phyloP scores from a whole-genome alignment of 345 rosid genomes.

The Rhodomyrtus tomentosa region DNA sequence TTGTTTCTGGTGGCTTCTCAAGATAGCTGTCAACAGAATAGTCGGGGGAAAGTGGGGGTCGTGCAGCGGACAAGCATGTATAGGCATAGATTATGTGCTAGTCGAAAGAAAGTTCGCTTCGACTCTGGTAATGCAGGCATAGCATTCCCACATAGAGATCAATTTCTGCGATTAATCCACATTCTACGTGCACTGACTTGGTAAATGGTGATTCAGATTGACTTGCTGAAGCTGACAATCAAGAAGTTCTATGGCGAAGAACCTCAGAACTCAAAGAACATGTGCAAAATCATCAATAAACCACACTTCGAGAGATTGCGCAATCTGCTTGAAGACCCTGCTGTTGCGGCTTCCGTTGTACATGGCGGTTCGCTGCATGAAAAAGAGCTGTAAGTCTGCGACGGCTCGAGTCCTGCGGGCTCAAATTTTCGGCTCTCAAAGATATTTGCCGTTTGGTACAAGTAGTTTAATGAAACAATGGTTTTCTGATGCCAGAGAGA shows the following conservation, averaged over 20 bases:
- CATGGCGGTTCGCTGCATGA: conserved; percentile 62
- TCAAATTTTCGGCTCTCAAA: not conserved
- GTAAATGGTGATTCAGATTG: conserved; percentile 36
- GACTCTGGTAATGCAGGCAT: conserved; percentile 31
- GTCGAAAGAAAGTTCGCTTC: conserved; percentile 45
- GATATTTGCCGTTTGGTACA: too few species aligned
- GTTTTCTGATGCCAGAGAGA: not conserved
- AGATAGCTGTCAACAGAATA: conserved; percentile 56
- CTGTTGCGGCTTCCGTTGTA: conserved; percentile 43
- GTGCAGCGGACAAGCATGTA: conserved; percentile 77
- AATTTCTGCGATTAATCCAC: not conserved
- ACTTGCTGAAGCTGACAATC: conserved; percentile 30
- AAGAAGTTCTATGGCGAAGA: conserved; percentile 49
- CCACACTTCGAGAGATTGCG: conserved; percentile 42
- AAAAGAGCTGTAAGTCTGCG: conserved; percentile 36
- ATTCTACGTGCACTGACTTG: not conserved
- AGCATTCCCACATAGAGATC: not conserved
- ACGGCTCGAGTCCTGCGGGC: not conserved
- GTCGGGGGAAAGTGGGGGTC: conserved; percentile 81
- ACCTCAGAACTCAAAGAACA: conserved; percentile 35
- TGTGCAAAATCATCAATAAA: conserved; percentile 41
- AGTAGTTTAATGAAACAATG: not conserved
- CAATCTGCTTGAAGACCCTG: conserved; percentile 49
- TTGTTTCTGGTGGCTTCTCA: not conserved
- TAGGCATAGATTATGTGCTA: conserved; percentile 58